These are phyloP conservation scores for Solanum gracilifrons DNA, from an alignment of 257 asterid genomes.

Conservation along the genomic window DNA sequence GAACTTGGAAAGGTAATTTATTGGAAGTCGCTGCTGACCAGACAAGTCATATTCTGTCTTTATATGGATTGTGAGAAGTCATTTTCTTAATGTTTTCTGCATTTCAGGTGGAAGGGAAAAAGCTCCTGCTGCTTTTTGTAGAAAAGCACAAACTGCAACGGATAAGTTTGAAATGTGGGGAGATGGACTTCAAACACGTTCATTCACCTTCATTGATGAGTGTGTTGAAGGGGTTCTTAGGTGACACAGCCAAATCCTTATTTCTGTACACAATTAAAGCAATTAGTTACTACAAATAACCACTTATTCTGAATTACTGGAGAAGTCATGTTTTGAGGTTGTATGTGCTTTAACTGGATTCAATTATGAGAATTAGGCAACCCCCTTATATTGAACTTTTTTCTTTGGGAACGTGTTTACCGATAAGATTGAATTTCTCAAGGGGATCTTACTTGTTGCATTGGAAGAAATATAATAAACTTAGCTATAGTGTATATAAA, in stretches of 20 bases:
- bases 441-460: not conserved
- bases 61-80: not conserved
- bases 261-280: not conserved
- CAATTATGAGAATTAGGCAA: not conserved
- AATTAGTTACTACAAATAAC: not conserved
- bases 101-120: constrained; percentile 82
- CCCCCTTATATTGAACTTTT: not conserved
- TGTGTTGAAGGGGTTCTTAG: constrained; percentile 37
- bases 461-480: not conserved
- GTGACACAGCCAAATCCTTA: not conserved
- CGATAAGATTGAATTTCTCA: not conserved
- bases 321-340: not conserved
- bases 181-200: constrained; percentile 32
- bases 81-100: not conserved
- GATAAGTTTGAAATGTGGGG: constrained; percentile 90
- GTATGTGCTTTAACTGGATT: not conserved
- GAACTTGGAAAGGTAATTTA: constrained; percentile 83
- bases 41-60: not conserved
- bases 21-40: not conserved
- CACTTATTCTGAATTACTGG: not conserved
- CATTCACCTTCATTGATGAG: constrained; percentile 36
- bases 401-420: not conserved
- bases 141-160: constrained; percentile 63
- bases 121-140: constrained; percentile 91
- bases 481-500: not conserved